phyloP scores from a whole-genome alignment of 768 basidiomycete species.

The Serendipita sp. region DNA sequence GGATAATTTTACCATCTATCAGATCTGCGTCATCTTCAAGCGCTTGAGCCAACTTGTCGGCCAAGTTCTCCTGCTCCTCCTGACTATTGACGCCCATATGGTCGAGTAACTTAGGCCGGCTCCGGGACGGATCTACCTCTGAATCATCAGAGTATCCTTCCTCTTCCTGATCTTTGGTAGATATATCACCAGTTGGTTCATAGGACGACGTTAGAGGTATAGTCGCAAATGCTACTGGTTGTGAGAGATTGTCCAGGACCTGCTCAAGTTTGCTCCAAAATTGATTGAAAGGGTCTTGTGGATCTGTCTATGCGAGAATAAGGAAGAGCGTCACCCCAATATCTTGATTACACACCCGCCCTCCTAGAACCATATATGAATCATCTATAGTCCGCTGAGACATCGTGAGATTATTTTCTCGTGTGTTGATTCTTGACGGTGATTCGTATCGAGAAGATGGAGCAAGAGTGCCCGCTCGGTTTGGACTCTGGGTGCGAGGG shows the following conservation, averaged over 20 bases:
- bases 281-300: slow-evolving; percentile 73
- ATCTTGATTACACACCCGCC: slow-evolving; percentile 35
- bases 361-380: slow-evolving; percentile 78
- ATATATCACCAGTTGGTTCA: not conserved
- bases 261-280: slow-evolving; percentile 83
- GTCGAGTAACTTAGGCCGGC: not conserved
- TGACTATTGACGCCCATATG: not conserved
- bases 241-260: slow-evolving; percentile 72
- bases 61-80: not conserved
- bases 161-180: not conserved
- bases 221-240: slow-evolving; percentile 67
- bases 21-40: slow-evolving; percentile 48
- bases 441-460: slow-evolving; percentile 10
- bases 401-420: slow-evolving; percentile 24
- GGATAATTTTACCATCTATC: slow-evolving; percentile 10
- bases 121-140: not conserved
- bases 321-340: not conserved
- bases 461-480: slow-evolving; percentile 5
- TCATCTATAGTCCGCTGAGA: slow-evolving; percentile 58
- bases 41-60: slow-evolving; percentile 24
- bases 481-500: slow-evolving; percentile 10
- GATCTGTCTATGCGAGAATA: slow-evolving; percentile 39
- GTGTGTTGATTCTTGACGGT: slow-evolving; percentile 8
- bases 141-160: not conserved
- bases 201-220: slow-evolving; percentile 36